Conservation (phyloP, 306 rosid genomes). For the Vicia faba region DNA sequence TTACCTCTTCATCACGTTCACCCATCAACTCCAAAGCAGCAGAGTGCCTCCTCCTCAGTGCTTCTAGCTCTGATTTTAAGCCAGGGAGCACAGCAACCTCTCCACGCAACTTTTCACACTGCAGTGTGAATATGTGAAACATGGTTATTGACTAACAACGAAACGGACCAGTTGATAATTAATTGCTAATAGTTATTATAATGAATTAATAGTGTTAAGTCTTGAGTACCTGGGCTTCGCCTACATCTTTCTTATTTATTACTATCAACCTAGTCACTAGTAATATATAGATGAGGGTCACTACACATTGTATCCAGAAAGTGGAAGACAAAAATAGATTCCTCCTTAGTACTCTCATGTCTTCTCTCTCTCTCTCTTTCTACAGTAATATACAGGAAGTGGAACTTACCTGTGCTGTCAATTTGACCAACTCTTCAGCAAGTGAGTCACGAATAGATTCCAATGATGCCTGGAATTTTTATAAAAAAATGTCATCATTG, state of each 20-base stretch:
- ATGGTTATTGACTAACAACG: conserved; percentile 26
- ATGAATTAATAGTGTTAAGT: background rate
- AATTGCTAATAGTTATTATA: background rate
- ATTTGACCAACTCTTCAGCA: conserved; percentile 91
- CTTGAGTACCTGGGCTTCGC: background rate
- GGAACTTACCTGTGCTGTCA: conserved; percentile 83
- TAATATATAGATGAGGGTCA: conserved; percentile 1
- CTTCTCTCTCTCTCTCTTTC: background rate
- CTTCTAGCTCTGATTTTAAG: conserved; percentile 87
- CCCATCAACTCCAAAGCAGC: conserved; percentile 99
- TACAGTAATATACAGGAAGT: conserved; percentile 9
- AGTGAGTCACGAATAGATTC: conserved; percentile 98
- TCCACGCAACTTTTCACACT: conserved; percentile 90
- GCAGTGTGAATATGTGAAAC: conserved; percentile 36
- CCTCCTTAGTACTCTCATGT: background rate
- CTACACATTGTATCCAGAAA: background rate
- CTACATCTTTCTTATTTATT: background rate
- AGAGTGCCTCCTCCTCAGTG: conserved; percentile 93
- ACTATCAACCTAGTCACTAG: background rate
- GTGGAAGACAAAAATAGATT: too few relatives aligned
- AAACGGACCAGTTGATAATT: conserved; percentile 1
- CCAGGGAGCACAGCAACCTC: conserved; percentile 87
- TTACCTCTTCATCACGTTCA: conserved; percentile 98
- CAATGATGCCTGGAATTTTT: conserved; percentile 69
- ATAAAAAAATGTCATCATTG: conserved; percentile 32